Base-by-base conservation (phyloP, 441 rosid species). In the Erodium texanum region DNA sequence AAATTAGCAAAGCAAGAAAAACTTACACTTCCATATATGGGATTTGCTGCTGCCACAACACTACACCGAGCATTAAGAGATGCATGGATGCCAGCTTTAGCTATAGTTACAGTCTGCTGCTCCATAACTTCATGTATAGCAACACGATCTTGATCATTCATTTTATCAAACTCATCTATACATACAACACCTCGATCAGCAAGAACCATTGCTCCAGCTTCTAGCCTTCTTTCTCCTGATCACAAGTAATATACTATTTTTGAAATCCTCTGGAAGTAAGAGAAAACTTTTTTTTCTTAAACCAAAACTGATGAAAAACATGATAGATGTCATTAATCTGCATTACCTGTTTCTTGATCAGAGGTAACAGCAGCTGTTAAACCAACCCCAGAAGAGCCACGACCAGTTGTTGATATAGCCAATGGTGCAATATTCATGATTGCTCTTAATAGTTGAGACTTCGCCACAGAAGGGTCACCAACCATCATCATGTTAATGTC, bases 401-500 rank as follows among this genome's bases (percentile, higher is more conserved):
- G 92, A 20, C 99, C 99, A 48, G 98, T 94, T 36, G 97, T 94
- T 77, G 99, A 94, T 79, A 94, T 89, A 64, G 99, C 96, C 81
- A 94, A 82, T 23, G 99, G 99, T 75, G 99, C 96, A 75, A 94
- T 92, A 75, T 92, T 94, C 86, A 94, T 85, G 66, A 94, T 94
- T 32, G 98, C 99, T 78, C 99, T 85, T 74, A 94, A 73, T 70
- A 94, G 97, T 77, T 94, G 99, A 76, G 99, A 94, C 72, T 92
- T 94, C 63, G 99, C 99, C 76, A 94, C 99, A 65, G 99, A 94
- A 68, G 99, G 99, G 79, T 94, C 99, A 75, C 99, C 99, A 68
- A 94, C 98, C 99, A 94, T 94, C 99, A 94, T 92, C 99, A 94
- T 92, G 81, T 94, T 94, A 72, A 94, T 87, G 70, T 94, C 99